A percentile compares a stretch with the other conserved stretches of the same genome.
Evolutionary conservation across 2,329 filamentous ascomycete species (phyloP).

Genomic region (Raffaelea albimanens): DNA sequence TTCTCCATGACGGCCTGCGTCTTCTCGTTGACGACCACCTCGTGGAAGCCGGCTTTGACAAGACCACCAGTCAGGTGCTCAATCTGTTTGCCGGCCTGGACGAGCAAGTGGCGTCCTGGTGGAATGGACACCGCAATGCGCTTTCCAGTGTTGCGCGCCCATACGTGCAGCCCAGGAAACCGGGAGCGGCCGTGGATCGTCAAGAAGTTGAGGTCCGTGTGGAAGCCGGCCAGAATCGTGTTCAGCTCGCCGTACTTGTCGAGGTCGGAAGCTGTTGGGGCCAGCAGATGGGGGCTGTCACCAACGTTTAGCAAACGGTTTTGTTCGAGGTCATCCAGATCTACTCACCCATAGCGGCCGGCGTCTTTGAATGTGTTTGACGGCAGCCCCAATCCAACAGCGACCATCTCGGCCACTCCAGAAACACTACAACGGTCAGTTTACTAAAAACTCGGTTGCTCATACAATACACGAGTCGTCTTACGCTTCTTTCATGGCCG

Average conservation of each 20-base stretch:
- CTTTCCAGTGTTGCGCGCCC: slow-evolving; percentile 53
- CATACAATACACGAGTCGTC: too few relatives aligned
- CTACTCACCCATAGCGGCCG: slow-evolving; percentile 44
- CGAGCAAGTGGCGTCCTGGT: slow-evolving; percentile 45
- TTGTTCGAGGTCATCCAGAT: not conserved
- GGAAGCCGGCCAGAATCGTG: slow-evolving; percentile 54
- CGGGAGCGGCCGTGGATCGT: slow-evolving; percentile 55
- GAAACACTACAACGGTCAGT: slow-evolving; percentile 37
- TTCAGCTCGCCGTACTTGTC: slow-evolving; percentile 39
- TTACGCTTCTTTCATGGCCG: slow-evolving; percentile 50
- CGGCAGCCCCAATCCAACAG: slow-evolving; percentile 44
- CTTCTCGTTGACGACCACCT: slow-evolving; percentile 47
- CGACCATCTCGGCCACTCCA: slow-evolving; percentile 49
- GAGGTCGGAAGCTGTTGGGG: slow-evolving; percentile 51
- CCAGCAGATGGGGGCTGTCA: slow-evolving; percentile 50
- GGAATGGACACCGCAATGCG: slow-evolving; percentile 51
- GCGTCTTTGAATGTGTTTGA: slow-evolving; percentile 43
- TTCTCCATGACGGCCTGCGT: slow-evolving; percentile 38
- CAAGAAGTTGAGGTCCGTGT: slow-evolving; percentile 56
- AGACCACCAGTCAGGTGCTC: slow-evolving; percentile 53
- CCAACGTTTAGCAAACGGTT: too few relatives aligned
- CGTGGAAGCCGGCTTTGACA: slow-evolving; percentile 52
- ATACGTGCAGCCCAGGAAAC: slow-evolving; percentile 53
- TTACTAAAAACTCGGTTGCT: too few relatives aligned
- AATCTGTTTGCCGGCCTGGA: slow-evolving; percentile 54